Conservation (phyloP, 257 asterid genomes). For the Nicotiana obtusifolia region DNA sequence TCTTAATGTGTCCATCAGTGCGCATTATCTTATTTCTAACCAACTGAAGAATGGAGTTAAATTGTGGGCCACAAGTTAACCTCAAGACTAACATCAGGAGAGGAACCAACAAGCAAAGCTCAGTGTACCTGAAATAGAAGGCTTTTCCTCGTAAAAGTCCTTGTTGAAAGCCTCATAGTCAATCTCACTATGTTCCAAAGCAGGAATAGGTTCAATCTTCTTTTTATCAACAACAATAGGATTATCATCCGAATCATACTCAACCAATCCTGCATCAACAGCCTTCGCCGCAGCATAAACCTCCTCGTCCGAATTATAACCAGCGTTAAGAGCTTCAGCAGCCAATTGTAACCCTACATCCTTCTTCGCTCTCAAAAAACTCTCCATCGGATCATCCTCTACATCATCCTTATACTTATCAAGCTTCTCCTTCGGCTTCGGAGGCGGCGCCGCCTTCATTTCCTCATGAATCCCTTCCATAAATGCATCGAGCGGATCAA, state of each 20-base stretch:
- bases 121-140: slow-evolving; percentile 77
- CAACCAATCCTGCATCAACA: slow-evolving; percentile 83
- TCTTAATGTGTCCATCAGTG: background rate
- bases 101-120: background rate
- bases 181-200: slow-evolving; percentile 67
- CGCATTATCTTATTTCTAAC: background rate
- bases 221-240: slow-evolving; percentile 76
- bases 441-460: slow-evolving; percentile 80
- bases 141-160: slow-evolving; percentile 88
- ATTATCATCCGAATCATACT: slow-evolving; percentile 92
- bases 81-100: background rate
- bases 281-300: slow-evolving; percentile 99
- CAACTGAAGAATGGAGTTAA: background rate
- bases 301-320: slow-evolving; percentile 96
- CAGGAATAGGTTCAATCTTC: slow-evolving; percentile 84
- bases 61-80: background rate
- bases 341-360: slow-evolving; percentile 92
- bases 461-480: slow-evolving; percentile 94
- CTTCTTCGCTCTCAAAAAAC: slow-evolving; percentile 76
- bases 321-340: slow-evolving; percentile 89
- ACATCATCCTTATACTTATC: slow-evolving; percentile 79
- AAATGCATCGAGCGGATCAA: slow-evolving; percentile 95
- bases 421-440: slow-evolving; percentile 68
- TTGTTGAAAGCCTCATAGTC: slow-evolving; percentile 82
- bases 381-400: slow-evolving; percentile 83